These are phyloP conservation scores for Pseudopithomyces chartarum DNA, from an alignment of 2,329 filamentous ascomycete species.

Conservation along the genomic window DNA sequence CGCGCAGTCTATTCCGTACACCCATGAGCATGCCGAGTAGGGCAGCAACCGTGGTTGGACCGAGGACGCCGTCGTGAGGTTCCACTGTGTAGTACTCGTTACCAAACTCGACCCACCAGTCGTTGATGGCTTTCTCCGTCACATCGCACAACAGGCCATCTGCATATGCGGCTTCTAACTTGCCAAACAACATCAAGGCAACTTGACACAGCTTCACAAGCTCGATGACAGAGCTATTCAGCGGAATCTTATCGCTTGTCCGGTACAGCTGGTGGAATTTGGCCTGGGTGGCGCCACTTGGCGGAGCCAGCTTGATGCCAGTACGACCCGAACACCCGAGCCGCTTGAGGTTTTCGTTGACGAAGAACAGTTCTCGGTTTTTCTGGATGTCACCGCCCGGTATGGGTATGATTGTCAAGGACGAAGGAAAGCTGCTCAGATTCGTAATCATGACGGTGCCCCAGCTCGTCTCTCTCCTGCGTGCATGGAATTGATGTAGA, in stretches of 20 bases:
- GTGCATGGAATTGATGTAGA: constrained; percentile 82
- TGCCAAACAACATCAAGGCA: constrained; percentile 84
- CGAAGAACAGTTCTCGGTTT: constrained; percentile 82
- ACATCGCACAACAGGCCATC: constrained; percentile 93
- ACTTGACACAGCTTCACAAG: constrained; percentile 90
- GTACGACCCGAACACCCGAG: constrained; percentile 89
- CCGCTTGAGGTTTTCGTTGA: constrained; percentile 93
- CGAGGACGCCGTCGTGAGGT: constrained; percentile 88
- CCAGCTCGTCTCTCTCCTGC: constrained; percentile 78
- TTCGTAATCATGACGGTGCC: constrained; percentile 95
- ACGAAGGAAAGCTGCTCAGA: constrained; percentile 87
- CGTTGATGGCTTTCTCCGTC: constrained; percentile 84
- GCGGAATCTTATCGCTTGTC: constrained; percentile 79
- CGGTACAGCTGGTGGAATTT: constrained; percentile 93
- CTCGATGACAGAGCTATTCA: constrained; percentile 81
- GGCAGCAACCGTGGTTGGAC: constrained; percentile 87
- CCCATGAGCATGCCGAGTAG: constrained; percentile 88
- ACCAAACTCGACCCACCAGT: constrained; percentile 97
- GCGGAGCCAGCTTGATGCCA: constrained; percentile 78
- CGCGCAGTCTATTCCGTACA: constrained; percentile 85
- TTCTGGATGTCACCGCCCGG: constrained; percentile 83
- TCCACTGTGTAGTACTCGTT: constrained; percentile 91
- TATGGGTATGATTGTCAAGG: constrained; percentile 87
- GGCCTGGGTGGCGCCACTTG: constrained; percentile 79
- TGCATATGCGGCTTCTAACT: constrained; percentile 84